phyloP scores from a whole-genome alignment of 257 asterid genomes.

The Echium plantagineum region DNA sequence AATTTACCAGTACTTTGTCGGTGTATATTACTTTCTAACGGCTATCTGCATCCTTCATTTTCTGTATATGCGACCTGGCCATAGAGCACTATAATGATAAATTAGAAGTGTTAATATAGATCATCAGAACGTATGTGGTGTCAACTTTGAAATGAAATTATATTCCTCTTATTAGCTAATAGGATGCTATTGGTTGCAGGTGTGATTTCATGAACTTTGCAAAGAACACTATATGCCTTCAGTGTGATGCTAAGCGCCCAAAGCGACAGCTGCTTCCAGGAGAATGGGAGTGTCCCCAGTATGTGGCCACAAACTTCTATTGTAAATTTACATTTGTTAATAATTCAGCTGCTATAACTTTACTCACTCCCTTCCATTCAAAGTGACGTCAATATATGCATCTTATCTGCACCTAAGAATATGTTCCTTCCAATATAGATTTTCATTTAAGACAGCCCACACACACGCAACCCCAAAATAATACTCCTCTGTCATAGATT shows the following conservation, averaged over 20 bases:
- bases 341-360: neutral
- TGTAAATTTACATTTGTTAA: neutral
- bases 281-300: slow-evolving; percentile 99
- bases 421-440: neutral
- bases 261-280: slow-evolving; percentile 97
- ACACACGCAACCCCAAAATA: too few species aligned
- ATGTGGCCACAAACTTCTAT: slow-evolving; percentile 15
- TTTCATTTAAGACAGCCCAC: too few species aligned
- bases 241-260: slow-evolving; percentile 96
- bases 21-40: neutral
- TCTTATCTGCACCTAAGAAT: neutral
- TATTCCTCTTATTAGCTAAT: slow-evolving; percentile 8
- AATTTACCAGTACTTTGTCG: neutral
- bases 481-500: too few species aligned
- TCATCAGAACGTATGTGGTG: neutral
- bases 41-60: neutral
- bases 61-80: neutral
- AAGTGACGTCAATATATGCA: neutral
- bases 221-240: slow-evolving; percentile 79
- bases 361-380: too few species aligned
- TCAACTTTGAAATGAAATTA: neutral
- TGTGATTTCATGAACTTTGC: slow-evolving; percentile 96
- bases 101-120: neutral
- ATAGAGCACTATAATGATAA: neutral
- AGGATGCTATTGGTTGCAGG: slow-evolving; percentile 30